Conservation (phyloP, 441 rosid species). For the Codiaeum variegatum region DNA sequence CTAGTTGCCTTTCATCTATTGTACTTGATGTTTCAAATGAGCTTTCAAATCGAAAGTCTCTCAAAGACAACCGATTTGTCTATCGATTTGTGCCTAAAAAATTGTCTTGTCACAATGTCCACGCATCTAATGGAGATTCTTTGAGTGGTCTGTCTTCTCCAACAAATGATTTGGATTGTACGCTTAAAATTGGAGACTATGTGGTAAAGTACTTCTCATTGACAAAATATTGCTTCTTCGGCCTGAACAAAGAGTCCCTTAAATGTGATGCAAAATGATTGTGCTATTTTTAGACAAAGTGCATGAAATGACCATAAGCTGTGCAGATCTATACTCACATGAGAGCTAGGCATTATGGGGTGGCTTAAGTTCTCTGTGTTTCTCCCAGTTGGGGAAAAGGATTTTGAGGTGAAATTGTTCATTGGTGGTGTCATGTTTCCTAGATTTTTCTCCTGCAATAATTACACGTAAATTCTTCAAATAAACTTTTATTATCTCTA, state of each 20-base stretch:
- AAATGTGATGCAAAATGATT: too few relatives aligned
- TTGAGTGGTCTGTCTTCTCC: conserved; percentile 30
- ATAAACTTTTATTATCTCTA: not conserved
- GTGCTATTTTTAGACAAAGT: not conserved
- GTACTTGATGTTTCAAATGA: conserved; percentile 66
- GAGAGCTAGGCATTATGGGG: not conserved
- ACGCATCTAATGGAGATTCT: conserved; percentile 38
- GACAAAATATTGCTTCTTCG: too few relatives aligned
- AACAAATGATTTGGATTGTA: conserved; percentile 49
- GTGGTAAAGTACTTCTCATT: conserved; percentile 59
- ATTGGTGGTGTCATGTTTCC: not conserved
- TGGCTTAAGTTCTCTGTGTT: conserved; percentile 2
- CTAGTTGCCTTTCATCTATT: conserved; percentile 61
- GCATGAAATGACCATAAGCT: not conserved
- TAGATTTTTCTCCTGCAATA: not conserved
- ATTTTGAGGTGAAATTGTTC: not conserved
- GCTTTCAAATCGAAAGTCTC: conserved; percentile 41
- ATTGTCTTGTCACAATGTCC: conserved; percentile 25
- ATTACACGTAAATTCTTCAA: not conserved
- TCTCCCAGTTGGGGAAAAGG: not conserved
- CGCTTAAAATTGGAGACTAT: conserved; percentile 76
- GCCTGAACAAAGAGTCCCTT: too few relatives aligned
- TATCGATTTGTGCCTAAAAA: conserved; percentile 67
- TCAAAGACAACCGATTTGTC: conserved; percentile 54
- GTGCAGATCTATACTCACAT: not conserved